phyloP scores from a whole-genome alignment of 2,329 filamentous ascomycete genomes.

The Exophiala lecanii-corni region DNA sequence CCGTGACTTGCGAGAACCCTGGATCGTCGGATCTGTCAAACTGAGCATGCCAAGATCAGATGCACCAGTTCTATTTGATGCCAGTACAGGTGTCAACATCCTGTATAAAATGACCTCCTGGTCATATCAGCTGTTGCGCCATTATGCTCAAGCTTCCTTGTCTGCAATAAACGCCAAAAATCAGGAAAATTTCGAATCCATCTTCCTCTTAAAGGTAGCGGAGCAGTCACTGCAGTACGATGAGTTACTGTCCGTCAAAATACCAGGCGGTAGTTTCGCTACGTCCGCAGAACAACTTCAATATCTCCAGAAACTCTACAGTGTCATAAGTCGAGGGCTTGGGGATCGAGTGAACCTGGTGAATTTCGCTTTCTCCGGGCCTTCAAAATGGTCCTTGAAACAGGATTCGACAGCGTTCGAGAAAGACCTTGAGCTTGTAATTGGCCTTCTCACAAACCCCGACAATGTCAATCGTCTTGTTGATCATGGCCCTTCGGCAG shows the following conservation, averaged over 20 bases:
- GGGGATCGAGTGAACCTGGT: conserved; percentile 70
- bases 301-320: conserved; percentile 52
- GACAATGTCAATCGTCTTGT: conserved; percentile 69
- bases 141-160: conserved; percentile 70
- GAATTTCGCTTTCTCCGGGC: conserved; percentile 44
- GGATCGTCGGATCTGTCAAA: conserved; percentile 45
- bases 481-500: conserved; percentile 81
- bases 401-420: conserved; percentile 30
- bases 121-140: conserved; percentile 70
- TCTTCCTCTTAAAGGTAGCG: conserved; percentile 66
- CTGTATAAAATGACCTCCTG: conserved; percentile 86
- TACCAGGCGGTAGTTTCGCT: conserved; percentile 8
- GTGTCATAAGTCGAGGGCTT: conserved; percentile 64
- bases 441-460: conserved; percentile 70
- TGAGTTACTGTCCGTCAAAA: conserved; percentile 39
- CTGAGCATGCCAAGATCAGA: conserved; percentile 36
- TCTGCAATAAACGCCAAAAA: conserved; percentile 68
- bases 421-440: conserved; percentile 41
- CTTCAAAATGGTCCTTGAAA: conserved; percentile 44
- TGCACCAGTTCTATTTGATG: conserved; percentile 73
- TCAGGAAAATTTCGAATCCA: conserved; percentile 75
- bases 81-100: conserved; percentile 68
- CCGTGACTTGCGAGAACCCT: conserved; percentile 67
- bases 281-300: conserved; percentile 10
- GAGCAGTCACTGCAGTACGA: conserved; percentile 53